A percentile compares a stretch with the other conserved stretches of the same genome.
These are phyloP conservation scores for Fusarium haematococcum DNA, from an alignment of 2,329 filamentous ascomycete genomes.

Conservation along the genomic window DNA sequence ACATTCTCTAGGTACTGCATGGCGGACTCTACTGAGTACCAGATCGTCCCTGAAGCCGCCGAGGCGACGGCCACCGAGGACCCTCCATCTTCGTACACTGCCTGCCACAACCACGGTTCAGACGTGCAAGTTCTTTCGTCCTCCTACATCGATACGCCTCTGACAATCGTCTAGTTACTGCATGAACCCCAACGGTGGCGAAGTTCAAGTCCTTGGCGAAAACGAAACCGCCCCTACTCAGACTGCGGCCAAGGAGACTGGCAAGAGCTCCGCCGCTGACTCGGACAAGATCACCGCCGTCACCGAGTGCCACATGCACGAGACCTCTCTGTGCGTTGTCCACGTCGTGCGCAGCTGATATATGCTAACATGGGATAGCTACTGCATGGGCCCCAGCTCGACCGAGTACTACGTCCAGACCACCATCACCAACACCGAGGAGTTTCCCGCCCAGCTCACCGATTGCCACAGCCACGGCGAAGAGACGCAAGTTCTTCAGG, in stretches of 20 bases:
- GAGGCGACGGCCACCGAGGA: constrained; percentile 32
- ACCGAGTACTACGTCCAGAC: constrained; percentile 58
- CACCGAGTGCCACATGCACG: constrained; percentile 55
- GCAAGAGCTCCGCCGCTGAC: constrained; percentile 5
- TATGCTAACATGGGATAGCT: constrained; percentile 44
- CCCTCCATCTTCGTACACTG: constrained; percentile 39
- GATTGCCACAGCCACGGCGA: constrained; percentile 71
- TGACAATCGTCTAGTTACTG: constrained; percentile 32
- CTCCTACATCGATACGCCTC: fast-evolving
- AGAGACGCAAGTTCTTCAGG: constrained; percentile 60
- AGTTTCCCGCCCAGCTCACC: constrained; percentile 70
- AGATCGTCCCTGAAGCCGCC: constrained; percentile 25
- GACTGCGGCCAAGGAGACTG: constrained; percentile 26
- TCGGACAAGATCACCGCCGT: constrained; percentile 49
- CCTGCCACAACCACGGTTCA: constrained; percentile 38
- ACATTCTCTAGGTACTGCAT: constrained; percentile 36
- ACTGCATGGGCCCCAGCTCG: constrained; percentile 55
- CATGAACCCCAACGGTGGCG: constrained; percentile 41
- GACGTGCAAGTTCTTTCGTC: constrained; percentile 14
- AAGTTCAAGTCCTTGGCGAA: constrained; percentile 37
- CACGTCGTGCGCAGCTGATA: fast-evolving
- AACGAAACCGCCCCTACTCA: constrained; percentile 15
- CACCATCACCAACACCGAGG: constrained; percentile 64
- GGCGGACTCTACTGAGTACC: constrained; percentile 35
- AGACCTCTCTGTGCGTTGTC: constrained; percentile 50